phyloP scores from a whole-genome alignment of 1,284 basidiomycete species.

The Tylopilus sp. region DNA sequence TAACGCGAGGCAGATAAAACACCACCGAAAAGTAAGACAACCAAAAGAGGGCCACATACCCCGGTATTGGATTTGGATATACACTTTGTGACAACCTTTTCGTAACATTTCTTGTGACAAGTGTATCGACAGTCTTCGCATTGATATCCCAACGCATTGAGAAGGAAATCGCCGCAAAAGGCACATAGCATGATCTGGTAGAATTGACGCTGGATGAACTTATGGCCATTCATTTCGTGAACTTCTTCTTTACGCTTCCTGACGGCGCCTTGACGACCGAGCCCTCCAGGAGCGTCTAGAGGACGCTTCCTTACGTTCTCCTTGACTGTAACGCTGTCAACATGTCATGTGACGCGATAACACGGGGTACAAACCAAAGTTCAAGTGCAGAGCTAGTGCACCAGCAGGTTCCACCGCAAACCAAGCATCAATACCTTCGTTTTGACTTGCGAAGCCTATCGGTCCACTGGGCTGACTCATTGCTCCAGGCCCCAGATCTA shows the following conservation, averaged over 20 bases:
- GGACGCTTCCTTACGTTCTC: constrained; percentile 95
- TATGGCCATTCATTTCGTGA: constrained; percentile 99
- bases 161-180: constrained; percentile 95
- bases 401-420: constrained; percentile 98
- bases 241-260: constrained; percentile 98
- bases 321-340: constrained; percentile 63
- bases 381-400: constrained; percentile 79
- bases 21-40: constrained; percentile 8
- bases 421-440: constrained; percentile 94
- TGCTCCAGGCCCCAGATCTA: constrained; percentile 43
- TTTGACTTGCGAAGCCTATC: constrained; percentile 31
- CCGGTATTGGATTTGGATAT: constrained; percentile 96
- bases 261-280: constrained; percentile 97
- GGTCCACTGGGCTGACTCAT: constrained; percentile 27
- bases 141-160: constrained; percentile 96
- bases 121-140: constrained; percentile 99
- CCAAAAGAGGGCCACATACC: constrained; percentile 46
- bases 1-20: constrained; percentile 38
- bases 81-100: constrained; percentile 99
- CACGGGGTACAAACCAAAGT: constrained; percentile 70
- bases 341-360: constrained; percentile 4
- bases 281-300: constrained; percentile 81
- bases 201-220: constrained; percentile 96
- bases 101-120: constrained; percentile 98
- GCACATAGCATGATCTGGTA: constrained; percentile 99